phyloP scores from a whole-genome alignment of 2,329 filamentous ascomycete genomes.

The Colletotrichum brevisporum region DNA sequence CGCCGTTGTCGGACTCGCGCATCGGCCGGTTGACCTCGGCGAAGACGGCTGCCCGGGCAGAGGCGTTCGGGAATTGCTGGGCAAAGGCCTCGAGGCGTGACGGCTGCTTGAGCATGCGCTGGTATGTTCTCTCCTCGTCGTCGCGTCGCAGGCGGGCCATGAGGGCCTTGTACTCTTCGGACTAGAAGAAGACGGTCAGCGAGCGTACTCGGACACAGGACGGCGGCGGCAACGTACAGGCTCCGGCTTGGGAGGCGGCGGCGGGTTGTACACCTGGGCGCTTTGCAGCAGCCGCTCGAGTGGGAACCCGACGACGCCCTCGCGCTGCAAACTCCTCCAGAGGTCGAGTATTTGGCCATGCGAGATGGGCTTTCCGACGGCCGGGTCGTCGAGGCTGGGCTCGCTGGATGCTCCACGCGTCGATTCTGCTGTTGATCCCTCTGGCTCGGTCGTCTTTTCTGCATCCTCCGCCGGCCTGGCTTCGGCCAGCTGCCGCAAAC shows the following conservation, averaged over 20 bases:
- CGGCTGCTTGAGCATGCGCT: conserved; percentile 80
- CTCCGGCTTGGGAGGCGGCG: conserved; percentile 83
- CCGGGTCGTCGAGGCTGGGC: conserved; percentile 64
- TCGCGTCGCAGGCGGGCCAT: conserved; percentile 89
- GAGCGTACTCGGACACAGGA: neutral
- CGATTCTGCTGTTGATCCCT: neutral
- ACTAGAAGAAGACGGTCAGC: conserved; percentile 61
- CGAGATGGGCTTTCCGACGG: conserved; percentile 77
- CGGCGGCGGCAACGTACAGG: conserved; percentile 67
- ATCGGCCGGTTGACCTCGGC: conserved; percentile 66
- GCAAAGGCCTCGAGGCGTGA: conserved; percentile 70
- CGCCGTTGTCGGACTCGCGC: conserved; percentile 62
- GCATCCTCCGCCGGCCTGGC: conserved; percentile 30
- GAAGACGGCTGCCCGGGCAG: conserved; percentile 65
- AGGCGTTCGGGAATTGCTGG: conserved; percentile 69
- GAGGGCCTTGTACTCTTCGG: conserved; percentile 85
- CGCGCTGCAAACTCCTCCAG: conserved; percentile 65
- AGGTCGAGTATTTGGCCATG: conserved; percentile 78
- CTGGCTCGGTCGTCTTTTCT: conserved; percentile 15
- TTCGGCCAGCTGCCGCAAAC: conserved; percentile 59
- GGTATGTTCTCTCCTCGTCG: conserved; percentile 86
- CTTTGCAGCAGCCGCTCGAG: conserved; percentile 82
- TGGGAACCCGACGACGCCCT: conserved; percentile 55
- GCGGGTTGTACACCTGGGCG: conserved; percentile 80
- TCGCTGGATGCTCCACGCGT: conserved; percentile 49